phyloP scores from a whole-genome alignment of 306 rosid species.

The Prunus padus region DNA sequence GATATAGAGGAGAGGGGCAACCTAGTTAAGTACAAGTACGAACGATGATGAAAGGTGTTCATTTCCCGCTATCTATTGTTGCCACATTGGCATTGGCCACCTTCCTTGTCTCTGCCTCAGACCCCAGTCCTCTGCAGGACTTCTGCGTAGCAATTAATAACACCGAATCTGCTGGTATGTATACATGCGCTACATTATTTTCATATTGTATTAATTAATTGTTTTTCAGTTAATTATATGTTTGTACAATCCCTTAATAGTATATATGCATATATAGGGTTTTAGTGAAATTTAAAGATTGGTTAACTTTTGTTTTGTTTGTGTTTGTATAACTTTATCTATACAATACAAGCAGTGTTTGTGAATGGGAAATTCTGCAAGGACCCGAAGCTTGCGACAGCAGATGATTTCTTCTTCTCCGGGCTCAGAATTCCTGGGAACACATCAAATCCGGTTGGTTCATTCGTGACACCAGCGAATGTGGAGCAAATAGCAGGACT shows the following conservation, averaged over 20 bases:
- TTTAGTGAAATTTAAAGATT: no score
- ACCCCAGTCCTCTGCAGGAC: conserved; percentile 2
- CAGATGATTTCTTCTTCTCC: not conserved
- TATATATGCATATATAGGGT: no score
- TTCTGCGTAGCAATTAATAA: not conserved
- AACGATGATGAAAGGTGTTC: not conserved
- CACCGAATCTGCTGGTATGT: not conserved
- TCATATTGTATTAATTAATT: no score
- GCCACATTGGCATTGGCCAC: not conserved
- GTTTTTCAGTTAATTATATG: no score
- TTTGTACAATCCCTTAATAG: no score
- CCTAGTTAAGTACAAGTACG: not conserved
- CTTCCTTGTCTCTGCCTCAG: not conserved
- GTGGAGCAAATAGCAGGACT: not conserved
- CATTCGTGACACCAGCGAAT: not conserved
- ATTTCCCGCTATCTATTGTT: not conserved
- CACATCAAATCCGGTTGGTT: not conserved
- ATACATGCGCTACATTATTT: not conserved
- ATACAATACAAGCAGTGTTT: not conserved
- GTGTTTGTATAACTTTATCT: not conserved
- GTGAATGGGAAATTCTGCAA: conserved; percentile 15
- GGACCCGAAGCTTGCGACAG: not conserved
- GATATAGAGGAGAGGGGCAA: no score
- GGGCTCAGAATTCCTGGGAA: not conserved
- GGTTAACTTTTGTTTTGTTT: not conserved